These are phyloP conservation scores for Yueomyces sinensis DNA, from an alignment of 805 yeast genomes.

Conservation along the genomic window DNA sequence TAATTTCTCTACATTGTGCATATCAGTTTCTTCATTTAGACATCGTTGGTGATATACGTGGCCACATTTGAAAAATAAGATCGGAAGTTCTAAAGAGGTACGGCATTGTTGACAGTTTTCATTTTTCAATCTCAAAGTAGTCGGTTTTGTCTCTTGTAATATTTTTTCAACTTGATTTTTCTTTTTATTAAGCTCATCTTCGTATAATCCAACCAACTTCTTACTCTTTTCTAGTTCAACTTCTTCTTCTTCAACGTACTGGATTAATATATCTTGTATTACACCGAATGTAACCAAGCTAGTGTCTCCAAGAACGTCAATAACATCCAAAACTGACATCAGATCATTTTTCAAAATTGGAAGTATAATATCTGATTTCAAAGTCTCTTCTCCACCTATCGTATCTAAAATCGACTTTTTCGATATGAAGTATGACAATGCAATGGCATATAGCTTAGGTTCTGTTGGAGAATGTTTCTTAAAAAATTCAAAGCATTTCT, in stretches of 20 bases:
- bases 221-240: constrained; percentile 57
- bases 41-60: constrained; percentile 85
- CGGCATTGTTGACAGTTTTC: constrained; percentile 56
- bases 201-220: constrained; percentile 54
- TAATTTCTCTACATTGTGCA: constrained; percentile 7
- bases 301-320: constrained; percentile 52
- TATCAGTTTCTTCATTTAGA: constrained; percentile 33
- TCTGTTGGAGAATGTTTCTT: constrained; percentile 47
- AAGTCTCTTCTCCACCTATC: constrained; percentile 38
- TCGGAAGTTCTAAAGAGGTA: constrained; percentile 57
- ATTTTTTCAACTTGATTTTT: constrained; percentile 40
- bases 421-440: constrained; percentile 51
- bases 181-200: constrained; percentile 47
- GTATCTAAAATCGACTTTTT: constrained; percentile 34
- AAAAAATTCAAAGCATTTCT: constrained; percentile 43
- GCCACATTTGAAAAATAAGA: constrained; percentile 70
- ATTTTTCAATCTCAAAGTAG: constrained; percentile 35
- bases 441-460: constrained; percentile 52
- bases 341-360: constrained; percentile 38
- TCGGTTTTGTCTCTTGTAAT: constrained; percentile 25
- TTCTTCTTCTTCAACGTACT: constrained; percentile 44
- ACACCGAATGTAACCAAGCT: constrained; percentile 59
- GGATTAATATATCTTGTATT: constrained; percentile 53
- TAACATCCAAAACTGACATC: constrained; percentile 62
- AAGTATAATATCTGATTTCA: constrained; percentile 34